These are phyloP conservation scores for Exophiala phaeomuriformis DNA, from an alignment of 2,329 filamentous ascomycete species.

Conservation along the genomic window DNA sequence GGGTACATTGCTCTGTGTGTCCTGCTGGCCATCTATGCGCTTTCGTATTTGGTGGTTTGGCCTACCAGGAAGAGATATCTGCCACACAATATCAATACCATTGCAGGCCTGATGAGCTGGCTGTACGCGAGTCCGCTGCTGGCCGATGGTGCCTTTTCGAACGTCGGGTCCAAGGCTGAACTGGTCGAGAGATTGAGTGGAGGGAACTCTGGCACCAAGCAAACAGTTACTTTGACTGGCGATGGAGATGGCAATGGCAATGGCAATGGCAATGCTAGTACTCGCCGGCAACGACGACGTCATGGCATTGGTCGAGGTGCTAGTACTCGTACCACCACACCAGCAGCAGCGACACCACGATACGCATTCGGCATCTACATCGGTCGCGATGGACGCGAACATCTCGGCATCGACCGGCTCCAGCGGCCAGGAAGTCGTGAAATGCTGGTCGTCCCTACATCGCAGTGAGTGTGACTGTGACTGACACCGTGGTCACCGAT, in stretches of 20 bases:
- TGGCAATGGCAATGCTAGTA: constrained; percentile 7
- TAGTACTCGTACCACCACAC: too few species aligned
- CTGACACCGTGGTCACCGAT: too few species aligned
- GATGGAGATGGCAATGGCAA: constrained; percentile 26
- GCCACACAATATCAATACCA: constrained; percentile 63
- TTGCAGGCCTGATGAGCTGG: constrained; percentile 73
- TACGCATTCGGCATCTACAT: constrained; percentile 54
- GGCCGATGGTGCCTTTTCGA: constrained; percentile 64
- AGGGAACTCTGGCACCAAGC: constrained; percentile 11
- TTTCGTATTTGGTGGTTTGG: constrained; percentile 56
- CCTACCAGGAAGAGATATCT: constrained; percentile 57
- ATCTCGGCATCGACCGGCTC: constrained; percentile 54
- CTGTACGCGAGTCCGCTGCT: constrained; percentile 65
- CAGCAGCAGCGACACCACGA: constrained; percentile 27
- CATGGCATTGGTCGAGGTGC: too few species aligned
- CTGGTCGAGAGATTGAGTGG: constrained; percentile 62
- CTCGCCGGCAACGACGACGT: constrained; percentile 26
- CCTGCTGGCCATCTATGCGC: constrained; percentile 62
- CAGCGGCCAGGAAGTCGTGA: constrained; percentile 37
- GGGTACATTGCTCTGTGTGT: constrained; percentile 67
- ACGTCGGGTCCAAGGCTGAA: constrained; percentile 59
- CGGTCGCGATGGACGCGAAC: constrained; percentile 53
- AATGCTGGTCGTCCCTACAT: constrained; percentile 37
- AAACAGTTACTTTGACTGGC: constrained; percentile 36
- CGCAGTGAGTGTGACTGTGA: neutral